These are phyloP conservation scores for Aspergillus tamarii DNA, from an alignment of 2,329 filamentous ascomycete genomes.

Conservation along the genomic window DNA sequence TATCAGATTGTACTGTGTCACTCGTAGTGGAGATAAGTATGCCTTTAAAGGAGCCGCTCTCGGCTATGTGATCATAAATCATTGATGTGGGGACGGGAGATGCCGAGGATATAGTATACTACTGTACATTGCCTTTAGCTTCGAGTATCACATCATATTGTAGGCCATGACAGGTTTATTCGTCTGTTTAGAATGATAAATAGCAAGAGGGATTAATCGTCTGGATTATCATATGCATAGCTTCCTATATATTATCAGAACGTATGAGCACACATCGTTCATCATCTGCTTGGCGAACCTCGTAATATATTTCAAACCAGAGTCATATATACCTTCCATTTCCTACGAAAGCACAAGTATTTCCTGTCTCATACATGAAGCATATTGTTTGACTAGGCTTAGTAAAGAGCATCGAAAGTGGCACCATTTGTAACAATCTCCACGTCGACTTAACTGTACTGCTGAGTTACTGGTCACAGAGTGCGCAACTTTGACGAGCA, in stretches of 20 bases:
- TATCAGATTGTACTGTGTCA: not conserved
- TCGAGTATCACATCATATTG: not conserved
- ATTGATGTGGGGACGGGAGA: slow-evolving; percentile 6
- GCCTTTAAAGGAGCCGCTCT: not conserved
- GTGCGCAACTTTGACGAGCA: no score
- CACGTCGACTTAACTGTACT: not conserved
- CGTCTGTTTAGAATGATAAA: no score
- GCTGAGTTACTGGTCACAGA: not conserved
- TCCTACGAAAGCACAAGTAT: no score
- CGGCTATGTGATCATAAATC: slow-evolving; percentile 3
- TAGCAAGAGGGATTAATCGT: no score
- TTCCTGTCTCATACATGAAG: no score
- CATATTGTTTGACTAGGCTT: no score
- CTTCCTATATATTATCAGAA: no score
- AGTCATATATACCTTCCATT: no score
- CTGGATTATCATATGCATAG: no score
- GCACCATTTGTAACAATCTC: not conserved
- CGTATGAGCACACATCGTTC: no score
- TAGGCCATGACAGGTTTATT: not conserved
- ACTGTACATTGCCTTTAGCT: not conserved
- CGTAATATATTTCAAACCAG: no score
- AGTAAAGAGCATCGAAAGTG: not conserved
- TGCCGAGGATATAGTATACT: slow-evolving; percentile 11
- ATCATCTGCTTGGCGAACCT: no score
- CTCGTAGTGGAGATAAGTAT: not conserved